Base-by-base conservation (phyloP, 192 early-diverging fungal genomes). In the Rhizophlyctis rosea region DNA sequence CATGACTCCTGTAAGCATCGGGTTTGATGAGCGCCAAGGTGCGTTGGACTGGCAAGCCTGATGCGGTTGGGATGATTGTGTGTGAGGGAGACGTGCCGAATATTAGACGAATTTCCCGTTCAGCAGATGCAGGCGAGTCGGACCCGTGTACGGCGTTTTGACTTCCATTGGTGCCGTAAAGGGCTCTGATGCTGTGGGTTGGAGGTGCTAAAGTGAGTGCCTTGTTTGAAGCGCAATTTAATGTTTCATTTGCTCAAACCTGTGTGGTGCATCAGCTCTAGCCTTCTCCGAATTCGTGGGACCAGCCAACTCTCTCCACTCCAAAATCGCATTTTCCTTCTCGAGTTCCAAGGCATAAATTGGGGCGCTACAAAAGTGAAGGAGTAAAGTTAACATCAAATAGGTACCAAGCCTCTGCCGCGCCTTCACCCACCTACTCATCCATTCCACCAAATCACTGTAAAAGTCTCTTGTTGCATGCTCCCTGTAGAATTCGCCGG, bases 71-170 rank as follows among this genome's bases (percentile, higher is more conserved):
- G 5, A n/a, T 13, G 5, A 13, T 11, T 4, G 25, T 11, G 13
- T 48, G 53, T 31, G 65, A 49, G 5, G 50, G 62, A n/a, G 62
- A 55, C 2, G 48, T 39, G 7, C 73, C 76, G 72, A 84, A 84
- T 3, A 84, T 67, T 29, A 84, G 48, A 0, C 54, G 35, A 29
- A 84, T 84, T 57, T 85, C 83, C 4, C 83, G 68, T 32, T 60
- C 70, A 0, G 83, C 83, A 5, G 75, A 81, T 30, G 57, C 25
- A 11, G 68, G 62, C 13, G 81, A 78, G 64, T 85, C 84, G 11
- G 84, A 86, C 0, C 84, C 84, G 59, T 86, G 84, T 0, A 86
- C 77, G 7, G 80, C 80, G 54, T 85, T 83, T 52, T 79, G 58
- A 2, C 76, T 72, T 11, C 80, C 83, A 55, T 83, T 78, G 24